Base-by-base conservation (phyloP, 2,329 filamentous ascomycete species). In the Cladosporium halotolerans region DNA sequence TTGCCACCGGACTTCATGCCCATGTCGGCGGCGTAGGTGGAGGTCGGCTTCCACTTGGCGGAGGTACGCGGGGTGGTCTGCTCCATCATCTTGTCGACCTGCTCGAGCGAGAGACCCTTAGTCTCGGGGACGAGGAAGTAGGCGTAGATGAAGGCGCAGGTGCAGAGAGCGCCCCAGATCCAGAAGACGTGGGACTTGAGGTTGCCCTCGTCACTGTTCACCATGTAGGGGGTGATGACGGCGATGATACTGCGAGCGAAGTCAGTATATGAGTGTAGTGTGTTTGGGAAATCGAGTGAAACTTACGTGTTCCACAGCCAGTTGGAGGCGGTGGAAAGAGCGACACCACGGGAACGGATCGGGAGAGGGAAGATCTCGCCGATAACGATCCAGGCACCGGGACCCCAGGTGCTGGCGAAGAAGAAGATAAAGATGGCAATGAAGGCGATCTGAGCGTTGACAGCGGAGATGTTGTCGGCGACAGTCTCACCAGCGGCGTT, bases 401-500 rank as follows among this genome's bases (percentile, higher is more conserved):
- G 88, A 50, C 89, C 89, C 89, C 89, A 95, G 59, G 89, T 95
- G 55, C 81, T 84, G 56, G 89, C 89, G 70, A 95, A 95, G 79
- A 86, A 92, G 80, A 89, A 90, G 78, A 95, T 91, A 79, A 90
- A 93, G 76, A 95, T 84, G 75, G 84, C 86, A 67, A 93, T 93
- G 76, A 95, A 93, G 57, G 88, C 82, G 60, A 95, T 89, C 78
- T 91, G 84, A 46, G 86, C 82, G 55, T 71, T 74, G 61, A 78
- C 73, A 8, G 76, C 71, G 2, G 57, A n/a, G 51, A 63, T 56
- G 62, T 70, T 70, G 60, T 68, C 63, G 45, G 70, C 67, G 1
- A 82, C 82, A 6, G 73, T 58, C 56, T 77, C 72, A 14, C 47
- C 48, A 52, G 59, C 52, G 19, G 54, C 52, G 54, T 62, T 54